Evolutionary conservation across 768 basidiomycete genomes (phyloP), one percentile per base, ranked within the genome.

Genomic region (Gautieria morchelliformis): DNA sequence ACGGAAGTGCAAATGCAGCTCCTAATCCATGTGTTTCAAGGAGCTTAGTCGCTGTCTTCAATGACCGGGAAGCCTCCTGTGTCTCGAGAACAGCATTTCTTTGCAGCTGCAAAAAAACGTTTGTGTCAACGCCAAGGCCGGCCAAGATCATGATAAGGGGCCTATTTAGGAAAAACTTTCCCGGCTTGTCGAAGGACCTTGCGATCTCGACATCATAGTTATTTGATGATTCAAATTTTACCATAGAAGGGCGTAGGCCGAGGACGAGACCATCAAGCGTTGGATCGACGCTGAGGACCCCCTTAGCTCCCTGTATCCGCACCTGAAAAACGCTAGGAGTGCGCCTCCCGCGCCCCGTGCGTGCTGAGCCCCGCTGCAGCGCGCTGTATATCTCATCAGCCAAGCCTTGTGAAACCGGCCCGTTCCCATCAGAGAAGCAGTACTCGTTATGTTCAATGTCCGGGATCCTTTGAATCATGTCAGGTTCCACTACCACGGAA

Each of bases 351-450:
- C 72, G 69, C 30, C 70, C 68, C 35, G 75, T 74, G 14, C 1
- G 71, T 67, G 1, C 72, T 62, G 50, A 70, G 74, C 20, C 64
- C 32, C 75, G 62, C 27, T 75, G 68, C 6, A 73, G 61, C 53
- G 74, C 76, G 12, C 59, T 59, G 66, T 70, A 71, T 11, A 87
- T 80, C 8, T 74, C 76, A 5, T 66, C 62, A 1, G 83, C 81
- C 19, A 87, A 66, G 19, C 78, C 74, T 8, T 66, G 65, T 1
- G 84, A 85, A 59, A 85, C 76, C 0, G 77, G 81, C 1, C 86
- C 88, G 20, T 85, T 80, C 6, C 86, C 87, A 64, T 89, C 87
- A 0, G 86, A 87, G 66, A 86, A 87, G 47, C 71, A 68, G 58
- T 76, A 80, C 20, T 59, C 62, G 71, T 72, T 17, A 60, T 62